These are phyloP conservation scores for Magnusiomyces paraingens DNA, from an alignment of 1,139 yeast genomes.

Conservation along the genomic window DNA sequence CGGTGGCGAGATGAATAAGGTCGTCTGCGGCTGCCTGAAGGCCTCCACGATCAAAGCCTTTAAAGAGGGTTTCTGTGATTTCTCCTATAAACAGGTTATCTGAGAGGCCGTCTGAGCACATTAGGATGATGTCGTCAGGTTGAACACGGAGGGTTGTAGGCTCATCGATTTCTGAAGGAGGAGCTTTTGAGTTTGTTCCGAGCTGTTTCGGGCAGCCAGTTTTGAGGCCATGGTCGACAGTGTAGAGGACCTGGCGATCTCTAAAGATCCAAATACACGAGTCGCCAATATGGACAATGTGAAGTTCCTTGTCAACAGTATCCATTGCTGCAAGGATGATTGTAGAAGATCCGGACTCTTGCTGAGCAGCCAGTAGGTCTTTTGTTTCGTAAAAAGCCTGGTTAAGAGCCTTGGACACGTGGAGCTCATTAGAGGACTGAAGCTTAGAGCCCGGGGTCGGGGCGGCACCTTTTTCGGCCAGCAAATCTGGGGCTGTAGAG, in stretches of 20 bases:
- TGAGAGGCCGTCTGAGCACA: conserved; percentile 91
- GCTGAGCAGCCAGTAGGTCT: conserved; percentile 47
- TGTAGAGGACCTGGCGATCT: conserved; percentile 41
- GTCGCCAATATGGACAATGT: conserved; percentile 52
- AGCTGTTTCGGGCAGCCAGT: conserved; percentile 12
- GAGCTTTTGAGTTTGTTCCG: conserved; percentile 12
- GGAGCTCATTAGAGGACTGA: background rate
- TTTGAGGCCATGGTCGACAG: conserved; percentile 33
- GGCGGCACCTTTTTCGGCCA: background rate
- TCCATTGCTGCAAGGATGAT: conserved; percentile 48
- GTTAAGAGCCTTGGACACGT: conserved; percentile 39
- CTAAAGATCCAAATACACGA: conserved; percentile 46
- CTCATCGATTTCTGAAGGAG: conserved; percentile 4
- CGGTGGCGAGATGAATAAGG: conserved; percentile 15
- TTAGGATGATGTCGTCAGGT: conserved; percentile 66
- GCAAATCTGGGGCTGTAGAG: conserved; percentile 31
- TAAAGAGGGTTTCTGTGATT: conserved; percentile 48
- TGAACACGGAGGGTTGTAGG: conserved; percentile 30
- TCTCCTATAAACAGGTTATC: conserved; percentile 75
- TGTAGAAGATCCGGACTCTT: conserved; percentile 49
- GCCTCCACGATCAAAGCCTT: conserved; percentile 24
- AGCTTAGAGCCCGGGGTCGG: background rate
- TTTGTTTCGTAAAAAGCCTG: conserved; percentile 48
- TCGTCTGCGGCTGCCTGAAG: conserved; percentile 16
- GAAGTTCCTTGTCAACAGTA: conserved; percentile 26